phyloP scores from a whole-genome alignment of 345 rosid genomes.

The Alliaria petiolata region DNA sequence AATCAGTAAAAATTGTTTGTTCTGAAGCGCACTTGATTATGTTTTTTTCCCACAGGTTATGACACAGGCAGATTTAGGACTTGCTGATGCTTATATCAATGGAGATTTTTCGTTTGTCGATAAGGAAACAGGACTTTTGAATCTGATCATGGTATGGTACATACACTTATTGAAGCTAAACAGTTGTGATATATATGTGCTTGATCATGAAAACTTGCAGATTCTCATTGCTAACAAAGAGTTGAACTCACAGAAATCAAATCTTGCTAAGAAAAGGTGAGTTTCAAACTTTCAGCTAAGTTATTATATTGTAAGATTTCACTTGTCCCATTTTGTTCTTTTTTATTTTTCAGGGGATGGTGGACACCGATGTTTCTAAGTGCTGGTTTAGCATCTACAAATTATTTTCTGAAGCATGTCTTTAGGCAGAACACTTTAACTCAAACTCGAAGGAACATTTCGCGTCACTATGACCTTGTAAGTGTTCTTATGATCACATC shows the following conservation, averaged over 20 bases:
- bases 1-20: not conserved
- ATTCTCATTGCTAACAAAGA: no score
- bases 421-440: conserved; percentile 61
- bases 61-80: conserved; percentile 77
- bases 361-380: conserved; percentile 74
- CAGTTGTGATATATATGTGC: no score
- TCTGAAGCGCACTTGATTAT: not conserved
- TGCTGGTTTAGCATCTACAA: conserved; percentile 63
- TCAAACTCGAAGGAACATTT: conserved; percentile 79
- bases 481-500: not conserved
- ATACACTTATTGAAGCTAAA: no score
- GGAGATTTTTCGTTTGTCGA: conserved; percentile 65
- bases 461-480: conserved; percentile 84
- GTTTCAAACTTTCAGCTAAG: no score
- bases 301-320: no score
- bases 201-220: no score
- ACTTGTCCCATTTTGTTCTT: no score
- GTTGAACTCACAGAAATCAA: no score
- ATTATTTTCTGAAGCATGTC: no score
- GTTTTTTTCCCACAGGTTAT: conserved; percentile 38
- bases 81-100: conserved; percentile 70
- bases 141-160: conserved; percentile 34
- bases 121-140: conserved; percentile 60
- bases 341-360: conserved; percentile 59
- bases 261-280: no score